Evolutionary conservation across 2,329 filamentous ascomycete genomes (phyloP), one percentile per base, ranked within the genome.

Genomic region (Xylariales sp.): DNA sequence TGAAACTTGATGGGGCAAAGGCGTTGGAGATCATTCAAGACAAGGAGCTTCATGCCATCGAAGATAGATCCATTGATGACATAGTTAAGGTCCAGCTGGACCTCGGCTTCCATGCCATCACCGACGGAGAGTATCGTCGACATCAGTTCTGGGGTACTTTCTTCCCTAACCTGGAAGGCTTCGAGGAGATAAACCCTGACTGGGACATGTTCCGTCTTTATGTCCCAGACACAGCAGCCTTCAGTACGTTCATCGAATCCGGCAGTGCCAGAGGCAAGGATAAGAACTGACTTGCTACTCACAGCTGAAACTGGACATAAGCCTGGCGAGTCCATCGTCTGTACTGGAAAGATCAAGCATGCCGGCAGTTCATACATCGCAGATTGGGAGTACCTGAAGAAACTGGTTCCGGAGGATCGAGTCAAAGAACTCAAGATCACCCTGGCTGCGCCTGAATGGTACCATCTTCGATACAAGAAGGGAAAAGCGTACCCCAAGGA

Each of bases 1-100:
- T 78, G 46, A 52, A 58, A 40, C 57, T 66, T 24, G 62, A 65
- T 35, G 52, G 59, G 18, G 56, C 58, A 38, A 64, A 65, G 42
- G 62, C 62, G 11, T 47, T 64, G 11, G 61, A 61, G 5, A 61
- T 64, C 27, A 52, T 51, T n/a, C 57, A 63, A 24, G 65, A 69
- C 44, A 51, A 59, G 35, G 62, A 64, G 49, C 69, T 86, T 19
- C 63, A 62, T 9, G 63, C 59, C 45, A 73, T 80, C 38, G 79
- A 82, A 51, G 73, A 78, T 42, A 75, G 74, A 38, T 70, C 82
- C 24, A 80, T 88, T 52, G 72, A 74, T 31, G 71, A 84, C 10
- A 78, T 87, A 20, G 81, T 88, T 44, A 74, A 82, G 59, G 68
- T 81, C 42, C 86, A 89, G 65, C 70, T 76, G 42, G 74, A 84